Evolutionary conservation across 805 yeast genomes (phyloP).

Genomic region (Metschnikowia koreensis): DNA sequence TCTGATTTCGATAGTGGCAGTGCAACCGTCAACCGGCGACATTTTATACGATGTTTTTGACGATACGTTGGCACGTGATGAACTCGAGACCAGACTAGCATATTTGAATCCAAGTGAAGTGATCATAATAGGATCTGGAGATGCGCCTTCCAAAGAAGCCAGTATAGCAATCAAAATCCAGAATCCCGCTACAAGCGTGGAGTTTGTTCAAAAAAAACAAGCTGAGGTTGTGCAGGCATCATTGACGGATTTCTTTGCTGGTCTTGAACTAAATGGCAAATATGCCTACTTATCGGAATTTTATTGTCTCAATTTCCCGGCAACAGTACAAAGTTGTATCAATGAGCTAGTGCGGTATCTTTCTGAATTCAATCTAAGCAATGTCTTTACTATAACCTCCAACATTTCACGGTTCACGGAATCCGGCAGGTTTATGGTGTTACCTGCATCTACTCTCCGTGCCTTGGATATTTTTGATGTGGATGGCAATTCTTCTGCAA

Average conservation of each 20-base stretch:
- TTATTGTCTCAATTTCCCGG: constrained; percentile 22
- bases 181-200: constrained; percentile 12
- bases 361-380: constrained; percentile 58
- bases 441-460: constrained; percentile 64
- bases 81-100: constrained; percentile 69
- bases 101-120: constrained; percentile 81
- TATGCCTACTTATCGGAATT: constrained; percentile 22
- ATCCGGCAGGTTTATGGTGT: constrained; percentile 48
- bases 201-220: constrained; percentile 1
- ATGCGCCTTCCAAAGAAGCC: constrained; percentile 32
- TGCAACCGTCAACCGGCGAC: constrained; percentile 74
- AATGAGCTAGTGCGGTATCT: constrained; percentile 53
- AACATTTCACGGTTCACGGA: constrained; percentile 54
- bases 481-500: constrained; percentile 48
- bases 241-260: constrained; percentile 27
- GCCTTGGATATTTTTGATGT: constrained; percentile 76
- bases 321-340: constrained; percentile 36
- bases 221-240: constrained; percentile 10
- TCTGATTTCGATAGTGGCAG: constrained; percentile 50
- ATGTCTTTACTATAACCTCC: constrained; percentile 50
- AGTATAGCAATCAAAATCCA: constrained; percentile 18
- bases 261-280: constrained; percentile 19
- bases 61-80: constrained; percentile 56
- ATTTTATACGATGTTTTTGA: constrained; percentile 67
- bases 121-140: constrained; percentile 41